These are phyloP conservation scores for Angomonas deanei DNA, from an alignment of 208 protist genomes.

Conservation along the genomic window DNA sequence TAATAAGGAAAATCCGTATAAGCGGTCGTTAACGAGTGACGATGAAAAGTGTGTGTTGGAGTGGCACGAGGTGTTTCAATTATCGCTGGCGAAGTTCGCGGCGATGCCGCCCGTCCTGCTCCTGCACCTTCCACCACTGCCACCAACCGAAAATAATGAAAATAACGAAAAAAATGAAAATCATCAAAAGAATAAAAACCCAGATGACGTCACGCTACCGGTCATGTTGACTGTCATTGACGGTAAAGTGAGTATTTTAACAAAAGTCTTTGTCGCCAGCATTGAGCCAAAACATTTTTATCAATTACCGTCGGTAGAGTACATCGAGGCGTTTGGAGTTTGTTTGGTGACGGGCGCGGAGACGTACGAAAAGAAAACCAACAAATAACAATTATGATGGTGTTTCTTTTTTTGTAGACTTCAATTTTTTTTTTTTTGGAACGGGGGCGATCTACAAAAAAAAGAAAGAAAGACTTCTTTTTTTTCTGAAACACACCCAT, in stretches of 20 bases:
- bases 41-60: background rate
- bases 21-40: background rate
- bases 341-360: conserved; percentile 41
- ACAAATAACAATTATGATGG: conserved; percentile 6
- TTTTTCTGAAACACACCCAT: conserved; percentile 7
- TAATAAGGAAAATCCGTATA: background rate
- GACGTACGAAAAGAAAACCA: conserved; percentile 52
- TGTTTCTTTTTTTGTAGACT: conserved; percentile 3
- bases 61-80: background rate
- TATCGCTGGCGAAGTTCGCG: background rate
- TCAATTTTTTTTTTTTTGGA: conserved; percentile 11
- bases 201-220: conserved; percentile 22
- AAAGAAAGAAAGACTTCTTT: too few relatives aligned
- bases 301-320: conserved; percentile 69
- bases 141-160: background rate
- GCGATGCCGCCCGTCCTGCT: background rate
- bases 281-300: conserved; percentile 77
- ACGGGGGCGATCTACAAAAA: background rate
- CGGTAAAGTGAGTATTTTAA: conserved; percentile 44
- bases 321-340: conserved; percentile 64
- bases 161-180: conserved; percentile 2
- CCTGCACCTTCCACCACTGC: background rate
- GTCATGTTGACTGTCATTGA: conserved; percentile 37
- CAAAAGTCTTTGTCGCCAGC: conserved; percentile 57
- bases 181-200: conserved; percentile 1